phyloP scores from a whole-genome alignment of 2,329 filamentous ascomycete species.

The Pyrenochaeta sp. region DNA sequence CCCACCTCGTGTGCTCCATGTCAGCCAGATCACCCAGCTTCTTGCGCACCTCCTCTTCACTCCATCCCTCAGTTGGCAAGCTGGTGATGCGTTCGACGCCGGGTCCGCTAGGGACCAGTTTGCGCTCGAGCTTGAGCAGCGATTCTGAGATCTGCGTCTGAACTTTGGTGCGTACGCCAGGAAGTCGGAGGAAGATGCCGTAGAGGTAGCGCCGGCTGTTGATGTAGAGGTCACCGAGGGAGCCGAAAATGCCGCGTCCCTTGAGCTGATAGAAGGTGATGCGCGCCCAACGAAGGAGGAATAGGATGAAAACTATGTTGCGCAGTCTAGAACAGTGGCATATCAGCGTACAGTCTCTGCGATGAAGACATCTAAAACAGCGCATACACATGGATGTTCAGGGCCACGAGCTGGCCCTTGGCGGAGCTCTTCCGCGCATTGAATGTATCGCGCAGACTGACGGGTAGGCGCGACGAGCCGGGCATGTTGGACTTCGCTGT shows the following conservation, averaged over 20 bases:
- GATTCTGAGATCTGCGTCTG: conserved; percentile 84
- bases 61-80: conserved; percentile 85
- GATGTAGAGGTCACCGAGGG: conserved; percentile 76
- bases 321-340: conserved; percentile 63
- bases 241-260: conserved; percentile 86
- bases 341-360: conserved; percentile 1
- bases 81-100: conserved; percentile 76
- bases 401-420: conserved; percentile 62
- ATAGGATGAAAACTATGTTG: conserved; percentile 88
- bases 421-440: conserved; percentile 67
- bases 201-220: conserved; percentile 78
- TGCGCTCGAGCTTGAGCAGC: conserved; percentile 80
- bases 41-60: conserved; percentile 76
- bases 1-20: conserved; percentile 96
- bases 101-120: conserved; percentile 78
- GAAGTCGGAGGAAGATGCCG: conserved; percentile 83
- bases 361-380: conserved; percentile 15
- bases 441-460: conserved; percentile 74
- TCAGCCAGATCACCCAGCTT: conserved; percentile 81
- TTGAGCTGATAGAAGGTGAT: conserved; percentile 84
- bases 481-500: conserved; percentile 37
- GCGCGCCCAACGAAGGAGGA: conserved; percentile 83
- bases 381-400: conserved; percentile 76
- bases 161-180: conserved; percentile 86
- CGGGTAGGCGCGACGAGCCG: conserved; percentile 74